Base-by-base conservation (phyloP, 2,329 filamentous ascomycete genomes). In the Colletotrichum australisinense region DNA sequence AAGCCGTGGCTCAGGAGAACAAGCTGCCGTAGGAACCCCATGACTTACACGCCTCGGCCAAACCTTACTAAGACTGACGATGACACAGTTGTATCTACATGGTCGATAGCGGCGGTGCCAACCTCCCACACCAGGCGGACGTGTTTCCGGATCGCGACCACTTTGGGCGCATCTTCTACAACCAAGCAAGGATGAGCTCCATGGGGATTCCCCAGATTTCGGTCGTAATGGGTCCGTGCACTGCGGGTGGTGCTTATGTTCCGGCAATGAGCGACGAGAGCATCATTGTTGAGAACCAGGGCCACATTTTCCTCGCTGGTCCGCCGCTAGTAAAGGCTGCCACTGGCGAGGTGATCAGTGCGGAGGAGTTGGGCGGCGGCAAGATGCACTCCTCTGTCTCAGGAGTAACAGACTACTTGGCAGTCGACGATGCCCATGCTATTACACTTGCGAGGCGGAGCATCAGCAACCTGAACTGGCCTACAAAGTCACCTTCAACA, bases 161-260 rank as follows among this genome's bases (percentile, higher is more conserved):
- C 83, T 98, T 99, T 80, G 95, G 96, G 46, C 94, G 96, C 76
- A 98, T 98, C 81, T 99, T 99, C 87, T 99, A 93, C 88, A 98
- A 99, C 85, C 96, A 99, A 84, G 96, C 97, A 3, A 89, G 94
- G 79, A 98, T 98, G 95, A 97, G 94, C 77, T 90, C 93, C 2
- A 85, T 92, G 76, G 95, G 95, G 5, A 97, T 98, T 74, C 96
- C 96, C 1, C 96, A 98, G 80, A 93, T 99, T 77, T 93, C 94
- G 11, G 95, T 98, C 2, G 96, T 99, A 59, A 98, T 99, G 96
- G 96, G 96, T 0, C 94, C 96, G 56, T 99, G 97, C 84, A 99
- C 97, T 1, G 96, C 96, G 1, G 96, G 96, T 63, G 96, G 96
- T 60, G 96, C 96, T 28, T 98, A 99, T 81, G 95, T 98, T 12